A percentile compares a stretch with the other conserved stretches of the same genome.
Evolutionary conservation across 805 yeast species (phyloP).

Genomic region (Candida morakotiae): DNA sequence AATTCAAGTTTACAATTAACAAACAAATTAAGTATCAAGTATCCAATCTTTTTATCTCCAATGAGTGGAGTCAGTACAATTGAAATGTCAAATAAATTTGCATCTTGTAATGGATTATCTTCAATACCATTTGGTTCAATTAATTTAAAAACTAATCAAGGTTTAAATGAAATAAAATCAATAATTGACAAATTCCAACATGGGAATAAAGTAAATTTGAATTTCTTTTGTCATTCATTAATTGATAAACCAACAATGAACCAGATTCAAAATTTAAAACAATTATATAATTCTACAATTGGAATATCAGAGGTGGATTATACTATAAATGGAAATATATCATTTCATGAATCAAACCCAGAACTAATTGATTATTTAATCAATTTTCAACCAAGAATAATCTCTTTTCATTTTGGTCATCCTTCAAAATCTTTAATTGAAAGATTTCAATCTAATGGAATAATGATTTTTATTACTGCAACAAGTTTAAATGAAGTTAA

Average conservation of each 20-base stretch:
- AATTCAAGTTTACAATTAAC: not conserved
- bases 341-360: constrained; percentile 27
- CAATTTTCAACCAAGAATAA: constrained; percentile 34
- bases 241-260: constrained; percentile 15
- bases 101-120: constrained; percentile 47
- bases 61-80: constrained; percentile 56
- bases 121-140: constrained; percentile 39
- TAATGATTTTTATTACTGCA: constrained; percentile 43
- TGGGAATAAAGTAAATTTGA: constrained; percentile 32
- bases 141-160: constrained; percentile 14
- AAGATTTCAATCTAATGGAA: constrained; percentile 31
- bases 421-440: constrained; percentile 30
- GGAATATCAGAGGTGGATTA: constrained; percentile 7
- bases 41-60: constrained; percentile 53
- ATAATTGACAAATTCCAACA: not conserved
- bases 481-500: constrained; percentile 44
- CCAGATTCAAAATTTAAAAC: constrained; percentile 21
- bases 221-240: constrained; percentile 43
- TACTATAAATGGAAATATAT: constrained; percentile 21
- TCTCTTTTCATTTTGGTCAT: constrained; percentile 53
- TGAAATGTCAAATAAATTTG: constrained; percentile 39
- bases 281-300: constrained; percentile 11
- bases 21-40: constrained; percentile 23
- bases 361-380: constrained; percentile 15
- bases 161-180: not conserved